Percentiles rank a stretch among this genome's conserved stretches.
Evolutionary conservation across 148 eudicot species (phyloP).

Genomic region (Beta vulgaris): DNA sequence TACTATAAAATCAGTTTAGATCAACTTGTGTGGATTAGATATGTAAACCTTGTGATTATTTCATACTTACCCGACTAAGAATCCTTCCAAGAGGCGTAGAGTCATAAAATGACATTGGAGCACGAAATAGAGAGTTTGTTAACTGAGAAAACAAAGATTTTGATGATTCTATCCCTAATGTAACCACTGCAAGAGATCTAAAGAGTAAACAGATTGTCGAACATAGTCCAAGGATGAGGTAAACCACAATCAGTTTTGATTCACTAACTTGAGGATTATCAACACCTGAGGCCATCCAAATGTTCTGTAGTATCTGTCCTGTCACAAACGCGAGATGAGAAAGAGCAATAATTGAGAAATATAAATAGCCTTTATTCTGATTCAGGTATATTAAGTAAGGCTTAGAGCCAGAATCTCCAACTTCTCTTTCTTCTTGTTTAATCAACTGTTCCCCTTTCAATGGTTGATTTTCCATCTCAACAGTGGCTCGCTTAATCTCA

Average conservation of each 20-base stretch:
- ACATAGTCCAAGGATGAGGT: slow-evolving; percentile 54
- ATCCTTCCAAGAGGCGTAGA: slow-evolving; percentile 93
- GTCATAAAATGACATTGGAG: slow-evolving; percentile 88
- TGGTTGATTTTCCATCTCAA: slow-evolving; percentile 28
- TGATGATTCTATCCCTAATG: slow-evolving; percentile 48
- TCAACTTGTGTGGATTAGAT: background rate
- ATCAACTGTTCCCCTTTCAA: slow-evolving; percentile 58
- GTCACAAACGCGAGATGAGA: slow-evolving; percentile 44
- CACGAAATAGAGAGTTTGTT: slow-evolving; percentile 64
- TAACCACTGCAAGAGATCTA: slow-evolving; percentile 50
- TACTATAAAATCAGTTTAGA: too few species aligned
- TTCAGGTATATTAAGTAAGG: slow-evolving; percentile 64
- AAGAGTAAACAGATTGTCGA: slow-evolving; percentile 39
- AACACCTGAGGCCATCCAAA: slow-evolving; percentile 87
- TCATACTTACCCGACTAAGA: slow-evolving; percentile 58
- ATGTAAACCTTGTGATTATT: background rate
- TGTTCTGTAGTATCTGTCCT: slow-evolving; percentile 67
- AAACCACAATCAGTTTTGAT: slow-evolving; percentile 56
- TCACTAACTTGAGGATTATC: slow-evolving; percentile 56
- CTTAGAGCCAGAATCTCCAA: slow-evolving; percentile 67
- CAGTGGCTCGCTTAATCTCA: slow-evolving; percentile 37
- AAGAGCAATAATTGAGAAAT: slow-evolving; percentile 42
- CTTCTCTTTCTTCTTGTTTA: slow-evolving; percentile 72
- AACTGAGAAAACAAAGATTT: slow-evolving; percentile 62
- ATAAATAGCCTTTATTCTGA: slow-evolving; percentile 56